phyloP scores from a whole-genome alignment of 345 rosid genomes.

The Citrus medica region DNA sequence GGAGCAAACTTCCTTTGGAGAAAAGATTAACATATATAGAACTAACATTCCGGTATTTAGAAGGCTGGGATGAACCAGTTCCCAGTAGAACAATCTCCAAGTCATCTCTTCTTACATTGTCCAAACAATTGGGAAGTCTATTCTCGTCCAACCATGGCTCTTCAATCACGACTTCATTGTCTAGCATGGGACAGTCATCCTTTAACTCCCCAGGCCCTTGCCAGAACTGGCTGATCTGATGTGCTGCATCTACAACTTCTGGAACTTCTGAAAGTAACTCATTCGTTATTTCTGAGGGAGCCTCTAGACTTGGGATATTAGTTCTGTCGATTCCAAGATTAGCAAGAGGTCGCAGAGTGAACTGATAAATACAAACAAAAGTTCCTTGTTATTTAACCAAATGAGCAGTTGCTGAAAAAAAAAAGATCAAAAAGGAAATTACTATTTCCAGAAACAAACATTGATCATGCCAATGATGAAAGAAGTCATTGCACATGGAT shows the following conservation, averaged over 20 bases:
- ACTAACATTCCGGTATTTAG: conserved; percentile 88
- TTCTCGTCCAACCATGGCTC: conserved; percentile 77
- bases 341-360: conserved; percentile 85
- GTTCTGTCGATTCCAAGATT: conserved; percentile 78
- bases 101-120: conserved; percentile 70
- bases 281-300: conserved; percentile 48
- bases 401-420: not conserved
- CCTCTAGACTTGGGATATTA: conserved; percentile 42
- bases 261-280: conserved; percentile 73
- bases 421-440: not conserved
- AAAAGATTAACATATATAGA: conserved; percentile 72
- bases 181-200: conserved; percentile 17
- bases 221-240: conserved; percentile 55
- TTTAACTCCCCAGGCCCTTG: conserved; percentile 25
- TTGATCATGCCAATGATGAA: not conserved
- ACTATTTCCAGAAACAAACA: not conserved
- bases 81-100: conserved; percentile 90
- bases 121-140: conserved; percentile 65
- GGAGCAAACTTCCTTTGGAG: conserved; percentile 70
- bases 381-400: not conserved
- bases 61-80: conserved; percentile 98
- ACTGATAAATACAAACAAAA: conserved; percentile 38
- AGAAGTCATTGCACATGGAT: not conserved
- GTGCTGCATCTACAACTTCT: conserved; percentile 59
- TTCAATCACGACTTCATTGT: conserved; percentile 41